Base-by-base conservation (phyloP, 345 rosid genomes). In the Brassica rapa region DNA sequence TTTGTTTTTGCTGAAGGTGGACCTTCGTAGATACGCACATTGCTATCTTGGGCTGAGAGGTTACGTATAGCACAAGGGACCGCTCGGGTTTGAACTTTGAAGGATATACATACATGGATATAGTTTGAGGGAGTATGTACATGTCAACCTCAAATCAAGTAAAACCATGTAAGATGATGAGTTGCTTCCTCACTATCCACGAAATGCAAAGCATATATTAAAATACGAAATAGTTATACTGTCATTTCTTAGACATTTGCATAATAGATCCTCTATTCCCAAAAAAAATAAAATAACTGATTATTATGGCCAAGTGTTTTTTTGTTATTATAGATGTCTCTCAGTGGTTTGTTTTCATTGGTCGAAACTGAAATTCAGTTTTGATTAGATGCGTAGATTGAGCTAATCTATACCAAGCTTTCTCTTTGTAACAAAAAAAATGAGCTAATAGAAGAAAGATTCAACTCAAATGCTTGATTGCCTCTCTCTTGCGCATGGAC, bases 151-250 rank as follows among this genome's bases (percentile, higher is more conserved):
- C 15, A 90, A 90, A 78, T 85, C 93, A 8, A 89, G 91, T n/a
- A 92, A 94, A 79, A 81, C 92, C 84, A 87, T 94, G 70, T 93
- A 92, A 2, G 94, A 88, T 53, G 90, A 88, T 66, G 97, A 92
- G 64, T 77, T 85, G 25, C 93, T 85, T 5, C 83, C 97, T 77
- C 81, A 25, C 46, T 39, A 14, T 77, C 76, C 53, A 61, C 72
- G 21, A 21, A 33, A 24, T 25, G 37, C 74, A 51, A 77, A 62
- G 57, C 65, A 16, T 24, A 27, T 27, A 4, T 27, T 27, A 27
- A 27, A 27, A 27, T 27, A 27, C 30, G 30, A 27, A 27, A 27
- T 27, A 27, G 2, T 2, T 27, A 27, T 2, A 43, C 43, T 39
- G 12, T 60, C 53, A 0, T 9, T 25, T 51, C 11, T 2, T 23